Evolutionary conservation across 2,329 filamentous ascomycete genomes (phyloP).

Genomic region (Zymoseptoria passerinii): DNA sequence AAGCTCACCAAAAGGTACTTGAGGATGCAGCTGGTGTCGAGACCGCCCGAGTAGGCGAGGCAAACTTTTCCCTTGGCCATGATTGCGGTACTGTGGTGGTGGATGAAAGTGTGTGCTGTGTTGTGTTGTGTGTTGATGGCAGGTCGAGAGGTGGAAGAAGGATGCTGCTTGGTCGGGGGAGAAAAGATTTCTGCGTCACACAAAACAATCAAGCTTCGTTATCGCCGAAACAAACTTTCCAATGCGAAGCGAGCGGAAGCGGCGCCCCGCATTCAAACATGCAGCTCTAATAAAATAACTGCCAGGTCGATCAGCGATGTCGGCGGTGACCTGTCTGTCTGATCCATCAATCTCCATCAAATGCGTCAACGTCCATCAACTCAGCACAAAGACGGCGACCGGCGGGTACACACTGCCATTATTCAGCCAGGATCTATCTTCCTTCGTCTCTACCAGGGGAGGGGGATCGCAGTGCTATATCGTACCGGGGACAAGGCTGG

Average conservation of each 20-base stretch:
- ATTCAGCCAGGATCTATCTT: neutral
- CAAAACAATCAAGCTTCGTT: neutral
- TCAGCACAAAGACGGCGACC: neutral
- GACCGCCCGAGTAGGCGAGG: slow-evolving; percentile 46
- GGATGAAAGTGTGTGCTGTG: neutral
- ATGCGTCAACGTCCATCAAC: neutral
- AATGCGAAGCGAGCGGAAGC: neutral
- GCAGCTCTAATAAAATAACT: too few relatives aligned
- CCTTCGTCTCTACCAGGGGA: neutral
- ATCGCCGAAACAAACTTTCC: neutral
- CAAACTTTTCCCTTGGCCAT: slow-evolving; percentile 35
- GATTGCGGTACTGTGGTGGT: slow-evolving; percentile 1
- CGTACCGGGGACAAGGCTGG: neutral
- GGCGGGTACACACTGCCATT: neutral
- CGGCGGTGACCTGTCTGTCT: too few relatives aligned
- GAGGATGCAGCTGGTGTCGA: slow-evolving; percentile 52
- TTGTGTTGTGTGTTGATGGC: neutral
- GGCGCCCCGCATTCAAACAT: neutral
- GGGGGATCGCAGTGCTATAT: neutral
- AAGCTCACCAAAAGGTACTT: slow-evolving; percentile 33
- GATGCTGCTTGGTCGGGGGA: neutral
- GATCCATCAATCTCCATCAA: too few relatives aligned
- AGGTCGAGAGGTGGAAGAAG: neutral
- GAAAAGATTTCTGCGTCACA: neutral
- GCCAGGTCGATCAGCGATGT: too few relatives aligned